Evolutionary conservation across 2,329 filamentous ascomycete genomes (phyloP).

Genomic region (Madurella fahalii): DNA sequence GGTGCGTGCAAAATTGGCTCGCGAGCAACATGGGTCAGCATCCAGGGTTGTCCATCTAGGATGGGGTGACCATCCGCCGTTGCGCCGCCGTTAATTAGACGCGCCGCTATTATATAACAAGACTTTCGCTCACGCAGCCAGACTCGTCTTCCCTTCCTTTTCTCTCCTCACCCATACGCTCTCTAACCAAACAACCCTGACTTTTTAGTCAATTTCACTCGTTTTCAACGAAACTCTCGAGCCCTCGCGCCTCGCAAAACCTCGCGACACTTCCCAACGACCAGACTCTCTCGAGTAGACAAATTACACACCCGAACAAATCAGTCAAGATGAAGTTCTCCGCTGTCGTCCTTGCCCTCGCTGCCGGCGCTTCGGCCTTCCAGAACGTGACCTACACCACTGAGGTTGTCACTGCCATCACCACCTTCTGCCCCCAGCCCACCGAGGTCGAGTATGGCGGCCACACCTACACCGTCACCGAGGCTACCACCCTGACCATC

Average conservation of each 20-base stretch:
- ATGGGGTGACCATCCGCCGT: not conserved
- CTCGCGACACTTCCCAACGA: slow-evolving; percentile 29
- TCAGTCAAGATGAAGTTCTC: slow-evolving; percentile 64
- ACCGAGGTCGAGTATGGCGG: slow-evolving; percentile 60
- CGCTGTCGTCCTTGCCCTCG: slow-evolving; percentile 50
- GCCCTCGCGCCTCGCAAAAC: slow-evolving; percentile 24
- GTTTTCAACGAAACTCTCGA: slow-evolving; percentile 39
- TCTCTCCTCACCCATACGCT: slow-evolving; percentile 48
- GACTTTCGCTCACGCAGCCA: slow-evolving; percentile 35
- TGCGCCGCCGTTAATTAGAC: slow-evolving; percentile 6
- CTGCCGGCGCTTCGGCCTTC: slow-evolving; percentile 41
- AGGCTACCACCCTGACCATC: slow-evolving; percentile 66
- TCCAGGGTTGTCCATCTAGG: not conserved
- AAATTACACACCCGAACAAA: slow-evolving; percentile 43
- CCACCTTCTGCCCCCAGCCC: slow-evolving; percentile 68
- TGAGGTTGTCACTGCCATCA: slow-evolving; percentile 61
- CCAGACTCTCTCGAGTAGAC: slow-evolving; percentile 26
- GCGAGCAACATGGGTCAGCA: not conserved
- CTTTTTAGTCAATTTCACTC: slow-evolving; percentile 58
- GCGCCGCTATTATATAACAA: slow-evolving; percentile 45
- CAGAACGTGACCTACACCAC: slow-evolving; percentile 56
- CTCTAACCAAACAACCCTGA: slow-evolving; percentile 40
- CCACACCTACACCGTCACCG: slow-evolving; percentile 66
- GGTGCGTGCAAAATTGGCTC: slow-evolving; percentile 5
- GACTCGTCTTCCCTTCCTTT: slow-evolving; percentile 30